Evolutionary conservation across 148 eudicot species (phyloP).

Genomic region (Heliamphora exappendiculata): DNA sequence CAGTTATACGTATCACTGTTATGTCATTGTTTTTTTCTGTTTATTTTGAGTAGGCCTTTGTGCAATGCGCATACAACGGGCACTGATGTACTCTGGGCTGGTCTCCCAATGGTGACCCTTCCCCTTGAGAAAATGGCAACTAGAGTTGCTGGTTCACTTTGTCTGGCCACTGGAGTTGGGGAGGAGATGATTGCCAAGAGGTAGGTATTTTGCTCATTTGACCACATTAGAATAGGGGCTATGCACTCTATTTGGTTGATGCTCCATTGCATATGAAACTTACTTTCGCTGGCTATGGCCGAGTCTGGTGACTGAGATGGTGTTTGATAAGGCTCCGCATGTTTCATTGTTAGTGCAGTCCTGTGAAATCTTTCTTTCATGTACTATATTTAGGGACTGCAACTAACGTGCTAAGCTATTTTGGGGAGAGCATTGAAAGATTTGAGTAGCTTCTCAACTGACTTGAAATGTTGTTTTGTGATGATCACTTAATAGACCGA

Average conservation of each 20-base stretch:
- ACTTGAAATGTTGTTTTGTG: background rate
- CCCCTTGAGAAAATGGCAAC: constrained; percentile 95
- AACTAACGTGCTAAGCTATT: background rate
- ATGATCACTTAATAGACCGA: background rate
- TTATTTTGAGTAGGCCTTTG: constrained; percentile 50
- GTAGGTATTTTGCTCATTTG: constrained; percentile 19
- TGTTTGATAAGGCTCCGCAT: background rate
- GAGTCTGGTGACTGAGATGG: background rate
- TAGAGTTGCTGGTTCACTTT: constrained; percentile 89
- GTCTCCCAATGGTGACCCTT: constrained; percentile 86
- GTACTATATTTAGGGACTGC: background rate
- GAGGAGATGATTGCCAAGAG: constrained; percentile 78
- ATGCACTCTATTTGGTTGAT: background rate
- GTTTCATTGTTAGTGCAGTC: background rate
- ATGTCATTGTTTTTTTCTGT: background rate
- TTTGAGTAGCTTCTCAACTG: background rate
- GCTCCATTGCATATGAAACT: background rate
- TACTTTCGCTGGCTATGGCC: background rate
- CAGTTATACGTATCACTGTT: background rate
- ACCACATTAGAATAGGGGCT: background rate
- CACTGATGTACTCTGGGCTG: constrained; percentile 99
- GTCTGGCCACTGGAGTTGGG: constrained; percentile 85
- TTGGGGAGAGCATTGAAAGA: background rate
- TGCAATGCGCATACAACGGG: constrained; percentile 99
- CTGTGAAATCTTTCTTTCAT: background rate